These are phyloP conservation scores for Claviceps sp. DNA, from an alignment of 2,329 filamentous ascomycete genomes.

Conservation along the genomic window DNA sequence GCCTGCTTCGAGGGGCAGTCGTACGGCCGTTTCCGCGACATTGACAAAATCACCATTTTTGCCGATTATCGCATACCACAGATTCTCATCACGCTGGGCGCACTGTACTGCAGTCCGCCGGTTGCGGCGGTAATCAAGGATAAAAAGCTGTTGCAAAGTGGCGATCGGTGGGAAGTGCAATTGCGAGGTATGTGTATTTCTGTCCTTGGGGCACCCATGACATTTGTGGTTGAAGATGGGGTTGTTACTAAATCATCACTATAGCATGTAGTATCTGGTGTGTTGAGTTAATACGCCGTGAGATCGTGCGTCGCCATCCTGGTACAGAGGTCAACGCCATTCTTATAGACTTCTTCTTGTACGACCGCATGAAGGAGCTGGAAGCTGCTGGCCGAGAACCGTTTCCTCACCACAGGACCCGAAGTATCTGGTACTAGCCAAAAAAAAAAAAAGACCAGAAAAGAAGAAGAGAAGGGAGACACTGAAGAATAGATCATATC, in stretches of 20 bases:
- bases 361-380: conserved; percentile 82
- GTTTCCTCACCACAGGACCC: conserved; percentile 69
- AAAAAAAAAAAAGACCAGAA: not conserved
- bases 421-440: conserved; percentile 82
- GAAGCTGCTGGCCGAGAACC: conserved; percentile 49
- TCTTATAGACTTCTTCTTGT: conserved; percentile 92
- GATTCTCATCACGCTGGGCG: conserved; percentile 72
- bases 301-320: conserved; percentile 64
- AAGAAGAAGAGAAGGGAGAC: not conserved
- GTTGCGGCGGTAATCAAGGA: conserved; percentile 57
- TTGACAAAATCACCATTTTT: conserved; percentile 96
- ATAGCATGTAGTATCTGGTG: conserved; percentile 88
- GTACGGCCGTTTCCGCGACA: conserved; percentile 75
- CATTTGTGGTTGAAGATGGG: not conserved
- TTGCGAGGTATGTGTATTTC: conserved; percentile 48
- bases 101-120: conserved; percentile 70
- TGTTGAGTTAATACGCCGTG: conserved; percentile 72
- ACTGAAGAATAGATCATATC: not conserved
- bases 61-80: conserved; percentile 96
- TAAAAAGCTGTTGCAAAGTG: conserved; percentile 52
- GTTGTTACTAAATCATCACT: not conserved
- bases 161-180: conserved; percentile 72
- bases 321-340: conserved; percentile 69
- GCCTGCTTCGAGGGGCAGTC: conserved; percentile 77
- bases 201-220: conserved; percentile 5